Evolutionary conservation across 805 yeast species (phyloP).

Genomic region (Metschnikowia kofuensis): DNA sequence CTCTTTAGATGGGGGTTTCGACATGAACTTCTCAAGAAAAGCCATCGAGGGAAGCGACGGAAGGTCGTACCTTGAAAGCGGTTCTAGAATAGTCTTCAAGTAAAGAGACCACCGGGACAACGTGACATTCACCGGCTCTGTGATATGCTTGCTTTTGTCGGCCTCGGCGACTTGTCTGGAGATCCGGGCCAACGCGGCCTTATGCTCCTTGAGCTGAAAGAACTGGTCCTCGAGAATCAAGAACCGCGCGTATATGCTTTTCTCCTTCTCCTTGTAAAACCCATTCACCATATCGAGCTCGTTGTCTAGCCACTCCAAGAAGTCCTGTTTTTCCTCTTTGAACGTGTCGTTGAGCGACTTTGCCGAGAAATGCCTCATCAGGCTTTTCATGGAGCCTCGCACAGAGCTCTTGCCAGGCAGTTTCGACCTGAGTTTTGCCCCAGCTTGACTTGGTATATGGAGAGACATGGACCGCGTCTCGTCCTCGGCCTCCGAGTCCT

Average conservation of each 20-base stretch:
- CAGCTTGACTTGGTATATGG: neutral
- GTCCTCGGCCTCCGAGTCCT: neutral
- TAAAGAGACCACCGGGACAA: slow-evolving; percentile 31
- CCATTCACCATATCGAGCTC: slow-evolving; percentile 58
- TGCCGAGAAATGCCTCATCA: slow-evolving; percentile 6
- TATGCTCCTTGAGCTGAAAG: slow-evolving; percentile 58
- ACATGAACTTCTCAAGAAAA: slow-evolving; percentile 22
- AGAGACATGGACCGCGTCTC: neutral
- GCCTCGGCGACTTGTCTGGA: slow-evolving; percentile 4
- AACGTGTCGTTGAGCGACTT: slow-evolving; percentile 19
- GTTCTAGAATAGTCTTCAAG: slow-evolving; percentile 23
- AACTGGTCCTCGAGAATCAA: slow-evolving; percentile 66
- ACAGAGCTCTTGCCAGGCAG: neutral
- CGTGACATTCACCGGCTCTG: slow-evolving; percentile 18
- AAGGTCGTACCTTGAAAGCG: slow-evolving; percentile 32
- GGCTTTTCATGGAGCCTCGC: slow-evolving; percentile 1
- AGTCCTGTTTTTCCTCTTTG: slow-evolving; percentile 39
- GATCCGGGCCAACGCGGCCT: slow-evolving; percentile 2
- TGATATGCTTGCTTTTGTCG: slow-evolving; percentile 6
- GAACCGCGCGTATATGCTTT: slow-evolving; percentile 57
- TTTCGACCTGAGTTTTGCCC: neutral
- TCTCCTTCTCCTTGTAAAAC: slow-evolving; percentile 62
- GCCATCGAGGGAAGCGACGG: slow-evolving; percentile 41
- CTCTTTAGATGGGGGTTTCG: slow-evolving; percentile 3
- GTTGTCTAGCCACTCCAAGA: slow-evolving; percentile 63